These are phyloP conservation scores for Aspergillus flavus DNA, from an alignment of 2,329 filamentous ascomycete species.

Conservation along the genomic window DNA sequence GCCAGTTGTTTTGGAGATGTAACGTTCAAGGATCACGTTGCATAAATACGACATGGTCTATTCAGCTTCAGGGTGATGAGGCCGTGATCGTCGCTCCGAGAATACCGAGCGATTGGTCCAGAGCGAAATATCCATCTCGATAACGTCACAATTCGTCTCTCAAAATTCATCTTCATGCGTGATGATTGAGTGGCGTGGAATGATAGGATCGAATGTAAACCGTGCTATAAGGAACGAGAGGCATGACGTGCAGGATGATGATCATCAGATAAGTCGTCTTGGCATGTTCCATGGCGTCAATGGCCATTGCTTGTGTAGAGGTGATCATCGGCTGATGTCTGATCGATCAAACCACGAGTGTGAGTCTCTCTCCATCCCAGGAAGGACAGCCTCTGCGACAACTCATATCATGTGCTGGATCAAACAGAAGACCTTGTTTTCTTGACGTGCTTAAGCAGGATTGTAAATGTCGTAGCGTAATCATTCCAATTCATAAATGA, in stretches of 20 bases:
- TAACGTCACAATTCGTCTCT: no score
- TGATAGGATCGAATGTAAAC: background rate
- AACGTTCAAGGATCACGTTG: background rate
- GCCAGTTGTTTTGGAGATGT: no score
- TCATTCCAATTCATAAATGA: fast-evolving
- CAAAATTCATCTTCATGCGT: background rate
- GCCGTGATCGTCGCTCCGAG: background rate
- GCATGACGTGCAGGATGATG: background rate
- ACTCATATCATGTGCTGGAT: background rate
- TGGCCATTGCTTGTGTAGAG: background rate
- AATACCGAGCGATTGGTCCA: no score
- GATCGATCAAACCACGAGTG: background rate
- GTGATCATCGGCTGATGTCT: background rate
- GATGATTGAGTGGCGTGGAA: background rate
- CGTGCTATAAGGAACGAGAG: background rate
- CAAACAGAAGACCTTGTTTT: background rate
- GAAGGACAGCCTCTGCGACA: background rate
- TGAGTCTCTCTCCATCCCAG: background rate
- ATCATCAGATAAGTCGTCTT: background rate
- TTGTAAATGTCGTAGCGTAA: no score
- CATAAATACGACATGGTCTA: background rate
- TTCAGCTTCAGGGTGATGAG: background rate
- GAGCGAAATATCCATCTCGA: no score
- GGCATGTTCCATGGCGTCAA: background rate
- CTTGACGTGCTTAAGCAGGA: no score